Evolutionary conservation across 2,329 filamentous ascomycete species (phyloP).

Genomic region (Metarhizium album): DNA sequence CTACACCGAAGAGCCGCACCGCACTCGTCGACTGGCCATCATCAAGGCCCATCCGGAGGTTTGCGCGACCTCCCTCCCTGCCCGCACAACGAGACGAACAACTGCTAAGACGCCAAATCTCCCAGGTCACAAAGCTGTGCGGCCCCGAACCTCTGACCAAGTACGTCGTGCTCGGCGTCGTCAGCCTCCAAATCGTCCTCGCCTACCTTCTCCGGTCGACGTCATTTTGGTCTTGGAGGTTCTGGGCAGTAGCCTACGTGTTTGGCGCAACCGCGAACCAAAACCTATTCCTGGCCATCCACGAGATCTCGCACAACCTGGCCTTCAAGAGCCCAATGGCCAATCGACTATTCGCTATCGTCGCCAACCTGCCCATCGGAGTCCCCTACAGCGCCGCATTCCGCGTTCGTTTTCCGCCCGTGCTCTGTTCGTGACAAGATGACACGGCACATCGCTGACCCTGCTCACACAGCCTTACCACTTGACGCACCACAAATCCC

Average conservation of each 20-base stretch:
- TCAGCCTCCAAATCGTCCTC: constrained; percentile 67
- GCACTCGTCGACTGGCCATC: constrained; percentile 80
- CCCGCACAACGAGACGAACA: neutral
- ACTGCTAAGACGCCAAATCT: neutral
- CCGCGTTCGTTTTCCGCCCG: constrained; percentile 46
- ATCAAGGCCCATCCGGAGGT: constrained; percentile 98
- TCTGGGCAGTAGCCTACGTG: constrained; percentile 80
- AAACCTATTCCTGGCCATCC: constrained; percentile 96
- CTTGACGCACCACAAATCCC: constrained; percentile 96
- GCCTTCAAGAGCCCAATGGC: constrained; percentile 72
- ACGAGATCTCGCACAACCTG: constrained; percentile 97
- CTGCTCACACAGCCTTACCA: constrained; percentile 71
- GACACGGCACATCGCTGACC: no score
- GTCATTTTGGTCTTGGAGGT: constrained; percentile 70
- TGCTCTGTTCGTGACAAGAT: no score
- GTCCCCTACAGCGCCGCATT: constrained; percentile 95
- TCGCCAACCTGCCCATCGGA: constrained; percentile 92
- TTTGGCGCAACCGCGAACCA: constrained; percentile 94
- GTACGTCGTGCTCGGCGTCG: constrained; percentile 77
- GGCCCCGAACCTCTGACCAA: constrained; percentile 93
- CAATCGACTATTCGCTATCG: constrained; percentile 80
- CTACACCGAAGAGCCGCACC: constrained; percentile 95
- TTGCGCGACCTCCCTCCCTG: neutral
- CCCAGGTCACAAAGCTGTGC: constrained; percentile 87
- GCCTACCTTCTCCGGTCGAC: constrained; percentile 69